phyloP scores from a whole-genome alignment of 2,329 filamentous ascomycete genomes.

The Myriosclerotinia duriaeana region DNA sequence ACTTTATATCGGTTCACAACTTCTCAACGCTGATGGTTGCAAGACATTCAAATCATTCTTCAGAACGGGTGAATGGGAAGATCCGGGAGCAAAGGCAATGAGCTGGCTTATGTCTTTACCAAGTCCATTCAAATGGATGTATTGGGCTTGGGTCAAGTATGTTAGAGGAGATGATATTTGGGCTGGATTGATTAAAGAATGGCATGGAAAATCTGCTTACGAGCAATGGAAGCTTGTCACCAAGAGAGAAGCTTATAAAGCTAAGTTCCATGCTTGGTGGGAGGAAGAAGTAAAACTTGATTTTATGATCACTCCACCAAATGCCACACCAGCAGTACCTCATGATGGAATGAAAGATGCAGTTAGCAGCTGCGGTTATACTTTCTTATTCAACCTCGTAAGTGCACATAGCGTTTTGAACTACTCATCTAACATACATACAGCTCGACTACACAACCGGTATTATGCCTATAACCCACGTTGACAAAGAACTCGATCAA shows the following conservation, averaged over 20 bases:
- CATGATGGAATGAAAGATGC: slow-evolving; percentile 85
- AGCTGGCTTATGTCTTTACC: slow-evolving; percentile 71
- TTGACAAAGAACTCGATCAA: slow-evolving; percentile 67
- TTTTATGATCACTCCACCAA: slow-evolving; percentile 78
- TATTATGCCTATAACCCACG: slow-evolving; percentile 80
- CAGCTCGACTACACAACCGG: slow-evolving; percentile 83
- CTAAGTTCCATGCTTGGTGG: slow-evolving; percentile 84
- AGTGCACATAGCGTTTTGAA: slow-evolving; percentile 36
- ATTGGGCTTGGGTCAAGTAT: slow-evolving; percentile 88
- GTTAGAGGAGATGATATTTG: slow-evolving; percentile 72
- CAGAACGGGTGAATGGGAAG: slow-evolving; percentile 74
- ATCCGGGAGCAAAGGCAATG: slow-evolving; percentile 75
- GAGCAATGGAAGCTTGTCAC: slow-evolving; percentile 83
- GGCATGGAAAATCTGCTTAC: slow-evolving; percentile 69
- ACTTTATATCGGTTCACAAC: slow-evolving; percentile 71
- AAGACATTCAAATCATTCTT: slow-evolving; percentile 76
- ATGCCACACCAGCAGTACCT: slow-evolving; percentile 85
- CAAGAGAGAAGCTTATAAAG: slow-evolving; percentile 74
- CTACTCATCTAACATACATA: not conserved
- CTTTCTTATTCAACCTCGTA: slow-evolving; percentile 87
- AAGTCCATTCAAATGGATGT: slow-evolving; percentile 73
- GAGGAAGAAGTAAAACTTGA: slow-evolving; percentile 69
- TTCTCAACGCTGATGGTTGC: slow-evolving; percentile 84
- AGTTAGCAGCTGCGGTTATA: slow-evolving; percentile 85
- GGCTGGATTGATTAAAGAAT: slow-evolving; percentile 73